Base-by-base conservation (phyloP, 192 early-diverging fungal species). In the Coemansia sp. region DNA sequence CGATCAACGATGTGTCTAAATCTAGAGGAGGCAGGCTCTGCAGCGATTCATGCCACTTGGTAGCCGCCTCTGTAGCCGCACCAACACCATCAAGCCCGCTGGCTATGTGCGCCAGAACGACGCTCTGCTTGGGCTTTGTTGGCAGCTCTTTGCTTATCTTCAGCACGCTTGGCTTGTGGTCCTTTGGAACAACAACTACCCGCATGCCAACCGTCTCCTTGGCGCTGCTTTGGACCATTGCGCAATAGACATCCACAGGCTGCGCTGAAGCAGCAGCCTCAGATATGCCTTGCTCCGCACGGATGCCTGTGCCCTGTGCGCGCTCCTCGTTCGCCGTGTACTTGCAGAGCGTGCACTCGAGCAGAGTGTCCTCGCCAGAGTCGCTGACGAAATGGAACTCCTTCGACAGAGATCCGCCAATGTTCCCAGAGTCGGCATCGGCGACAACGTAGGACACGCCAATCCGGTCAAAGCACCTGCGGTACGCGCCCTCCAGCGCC, bases 391-490 rank as follows among this genome's bases (percentile, higher is more conserved):
- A 83, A 58, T 94, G 94, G 71, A 91, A 97, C 69, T 97, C 94
- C 63, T 97, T 94, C 2, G 94, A 95, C 58, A 85, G 72, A 29
- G 83, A 83, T 7, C 94, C 94, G 59, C 94, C 93, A 71, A 97
- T 97, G 55, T 89, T 92, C 27, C 94, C 94, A 40, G 90, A 89
- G 67, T 97, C 94, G 6, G 94, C 94, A 29, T 92, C 89, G 4
- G 92, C 92, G 70, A 91, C 91, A 47, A 87, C 85, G 74, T 86
- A 94, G 20, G 89, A 87, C 15, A 95, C 77, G 20, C 90, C 91
- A n/a, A 97, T 76, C 7, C 85, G 76, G 30, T 78, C 66, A 67
- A 97, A 87, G 20, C 92, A 92, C 47, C 76, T 77, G 40, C 84
- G 77, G 62, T 97, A 97, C 15, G 94, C 92, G 14, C 38, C 62